Conservation (phyloP, 2,329 filamentous ascomycete genomes). For the Bipolaris bicolor region DNA sequence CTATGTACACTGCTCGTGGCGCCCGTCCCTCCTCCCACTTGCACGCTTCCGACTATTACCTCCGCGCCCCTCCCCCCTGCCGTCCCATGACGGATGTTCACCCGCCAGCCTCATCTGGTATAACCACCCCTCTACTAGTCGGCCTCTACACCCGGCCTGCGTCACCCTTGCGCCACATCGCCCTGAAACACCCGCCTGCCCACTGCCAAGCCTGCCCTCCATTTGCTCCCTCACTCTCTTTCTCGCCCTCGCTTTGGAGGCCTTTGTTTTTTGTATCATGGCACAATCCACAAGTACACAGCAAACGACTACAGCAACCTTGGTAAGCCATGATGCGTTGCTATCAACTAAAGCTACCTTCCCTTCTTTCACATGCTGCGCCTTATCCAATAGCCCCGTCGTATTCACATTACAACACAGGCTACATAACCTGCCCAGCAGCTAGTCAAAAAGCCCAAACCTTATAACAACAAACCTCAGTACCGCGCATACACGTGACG, state of each 20-base stretch:
- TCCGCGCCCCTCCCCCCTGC: constrained; percentile 7
- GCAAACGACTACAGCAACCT: neutral
- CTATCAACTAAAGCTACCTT: constrained; percentile 1
- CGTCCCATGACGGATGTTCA: constrained; percentile 10
- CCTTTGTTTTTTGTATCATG: no score
- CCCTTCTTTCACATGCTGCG: neutral
- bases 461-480: constrained; percentile 16
- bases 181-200: constrained; percentile 5
- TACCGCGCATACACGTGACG: constrained; percentile 48
- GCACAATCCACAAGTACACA: neutral
- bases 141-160: constrained; percentile 9
- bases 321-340: neutral
- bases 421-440: neutral
- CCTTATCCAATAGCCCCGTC: constrained; percentile 6
- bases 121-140: neutral
- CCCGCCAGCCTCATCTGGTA: constrained; percentile 9
- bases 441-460: neutral
- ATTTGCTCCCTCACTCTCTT: neutral
- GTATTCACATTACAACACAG: neutral
- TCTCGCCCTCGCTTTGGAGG: neutral
- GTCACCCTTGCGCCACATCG: constrained; percentile 1
- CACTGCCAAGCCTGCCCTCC: neutral
- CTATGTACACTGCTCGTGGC: neutral
- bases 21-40: constrained; percentile 2
- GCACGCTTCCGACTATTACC: constrained; percentile 3